Conservation (phyloP, 176 grass and related monocot species). For the Pontederia paniculata region DNA sequence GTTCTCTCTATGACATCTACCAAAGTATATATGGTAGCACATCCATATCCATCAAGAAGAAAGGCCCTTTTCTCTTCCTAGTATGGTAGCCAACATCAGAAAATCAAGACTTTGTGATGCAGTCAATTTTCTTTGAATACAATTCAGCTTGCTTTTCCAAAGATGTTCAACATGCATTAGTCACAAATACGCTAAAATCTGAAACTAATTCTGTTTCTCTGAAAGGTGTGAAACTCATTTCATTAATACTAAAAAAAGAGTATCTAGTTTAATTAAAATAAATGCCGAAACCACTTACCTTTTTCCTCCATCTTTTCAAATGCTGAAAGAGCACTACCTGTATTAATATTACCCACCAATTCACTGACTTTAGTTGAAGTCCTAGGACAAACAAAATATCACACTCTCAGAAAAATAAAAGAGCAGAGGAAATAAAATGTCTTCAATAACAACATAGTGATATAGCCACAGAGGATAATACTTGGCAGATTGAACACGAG, state of each 20-base stretch:
- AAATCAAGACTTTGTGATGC: no score
- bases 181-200: no score
- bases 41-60: no score
- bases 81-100: no score
- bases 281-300: slow-evolving; percentile 26
- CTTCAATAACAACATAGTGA: slow-evolving; percentile 5
- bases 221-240: neutral
- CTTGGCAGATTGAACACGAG: slow-evolving; percentile 98
- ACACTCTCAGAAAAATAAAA: neutral
- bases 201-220: no score
- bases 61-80: no score
- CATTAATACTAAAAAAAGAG: neutral
- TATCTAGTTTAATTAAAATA: neutral
- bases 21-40: no score
- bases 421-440: neutral
- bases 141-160: no score
- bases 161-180: no score
- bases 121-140: no score
- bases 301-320: slow-evolving; percentile 99
- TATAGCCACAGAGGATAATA: slow-evolving; percentile 14
- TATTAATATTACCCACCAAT: slow-evolving; percentile 97
- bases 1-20: no score
- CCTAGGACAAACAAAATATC: slow-evolving; percentile 28
- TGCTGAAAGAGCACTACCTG: slow-evolving; percentile 85
- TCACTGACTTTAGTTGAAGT: slow-evolving; percentile 97